Evolutionary conservation across 495 filamentous ascomycete species (phyloP), one percentile per base, ranked within the genome.

Genomic region (Hypoxylon fragiforme): DNA sequence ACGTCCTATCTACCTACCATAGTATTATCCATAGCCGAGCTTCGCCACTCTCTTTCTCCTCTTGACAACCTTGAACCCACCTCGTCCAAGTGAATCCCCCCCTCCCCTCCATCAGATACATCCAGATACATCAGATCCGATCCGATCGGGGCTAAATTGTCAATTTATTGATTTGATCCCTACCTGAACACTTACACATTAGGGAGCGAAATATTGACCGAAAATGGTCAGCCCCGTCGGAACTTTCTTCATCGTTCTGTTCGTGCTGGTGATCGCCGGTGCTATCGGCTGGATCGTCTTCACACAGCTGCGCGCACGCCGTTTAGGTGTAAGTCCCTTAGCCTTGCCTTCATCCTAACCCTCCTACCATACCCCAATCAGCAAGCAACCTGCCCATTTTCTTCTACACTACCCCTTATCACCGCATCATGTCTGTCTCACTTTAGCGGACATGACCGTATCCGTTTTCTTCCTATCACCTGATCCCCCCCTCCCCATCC

Each of bases 291-390:
- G 76, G 73, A 57, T 85, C 50, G 60, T 78, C 52, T 84, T 77
- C 58, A 77, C 80, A 1, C 82, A 84, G 53, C 60, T 83, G 34
- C 81, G 81, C 53, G 86, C 86, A 31, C 72, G 80, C 38, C 77
- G 79, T 9, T 70, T 86, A 28, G 86, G 86, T 36, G 76, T 79
- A 69, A 62, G 76, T 74, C 45, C 34, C n/a, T 38, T 37, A 37
- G 36, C 35, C 30, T 34, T 31, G 22, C 41, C 26, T 40, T 15
- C 15, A 31, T 40, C 35, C 80, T 9, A 66, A 74, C 4, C 57
- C 39, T 9, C 54, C 31, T 6, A 3, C 9, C 14, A 5, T 13
- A 16, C 34, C 67, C 19, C 63, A 71, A 6, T 50, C 76, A 20
- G 36, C 63, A 71, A 6, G 50, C 76, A 20, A 34, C 20, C 47